Percentiles rank a stretch among this genome's conserved stretches.
Conservation (phyloP, 2,329 filamentous ascomycete genomes). For the Aspergillus quadrilineatus region DNA sequence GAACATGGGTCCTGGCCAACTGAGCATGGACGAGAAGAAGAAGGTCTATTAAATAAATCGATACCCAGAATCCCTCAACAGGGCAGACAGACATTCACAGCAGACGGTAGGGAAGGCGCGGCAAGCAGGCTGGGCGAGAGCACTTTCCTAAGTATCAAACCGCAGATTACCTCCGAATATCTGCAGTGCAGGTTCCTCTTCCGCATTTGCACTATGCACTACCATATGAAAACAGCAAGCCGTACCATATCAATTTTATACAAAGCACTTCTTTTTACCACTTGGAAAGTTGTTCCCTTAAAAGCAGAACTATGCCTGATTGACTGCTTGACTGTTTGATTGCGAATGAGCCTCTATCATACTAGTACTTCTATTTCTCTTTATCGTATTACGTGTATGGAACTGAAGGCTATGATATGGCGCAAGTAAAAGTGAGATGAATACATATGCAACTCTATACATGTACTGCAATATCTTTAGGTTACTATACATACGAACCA, state of each 20-base stretch:
- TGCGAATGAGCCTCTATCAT: too few species aligned
- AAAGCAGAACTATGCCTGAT: too few species aligned
- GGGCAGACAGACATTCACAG: neutral
- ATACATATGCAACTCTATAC: too few species aligned
- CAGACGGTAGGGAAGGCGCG: neutral
- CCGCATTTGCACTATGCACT: neutral
- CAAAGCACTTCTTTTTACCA: too few species aligned
- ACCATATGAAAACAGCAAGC: neutral
- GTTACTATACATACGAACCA: too few species aligned
- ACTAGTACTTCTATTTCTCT: too few species aligned
- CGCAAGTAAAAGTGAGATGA: too few species aligned
- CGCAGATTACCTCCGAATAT: neutral
- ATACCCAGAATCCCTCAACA: neutral
- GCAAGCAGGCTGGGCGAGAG: neutral
- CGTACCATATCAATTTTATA: neutral
- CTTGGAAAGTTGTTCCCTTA: too few species aligned
- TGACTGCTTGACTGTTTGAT: too few species aligned
- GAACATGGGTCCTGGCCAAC: constrained; percentile 96
- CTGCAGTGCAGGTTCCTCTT: neutral
- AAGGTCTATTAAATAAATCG: constrained; percentile 77
- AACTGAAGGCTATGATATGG: too few species aligned
- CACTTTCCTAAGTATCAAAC: neutral
- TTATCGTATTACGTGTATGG: too few species aligned
- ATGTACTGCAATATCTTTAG: too few species aligned
- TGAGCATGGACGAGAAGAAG: constrained; percentile 99